Base-by-base conservation (phyloP, 331 rosid species). In the Malus hybrid region DNA sequence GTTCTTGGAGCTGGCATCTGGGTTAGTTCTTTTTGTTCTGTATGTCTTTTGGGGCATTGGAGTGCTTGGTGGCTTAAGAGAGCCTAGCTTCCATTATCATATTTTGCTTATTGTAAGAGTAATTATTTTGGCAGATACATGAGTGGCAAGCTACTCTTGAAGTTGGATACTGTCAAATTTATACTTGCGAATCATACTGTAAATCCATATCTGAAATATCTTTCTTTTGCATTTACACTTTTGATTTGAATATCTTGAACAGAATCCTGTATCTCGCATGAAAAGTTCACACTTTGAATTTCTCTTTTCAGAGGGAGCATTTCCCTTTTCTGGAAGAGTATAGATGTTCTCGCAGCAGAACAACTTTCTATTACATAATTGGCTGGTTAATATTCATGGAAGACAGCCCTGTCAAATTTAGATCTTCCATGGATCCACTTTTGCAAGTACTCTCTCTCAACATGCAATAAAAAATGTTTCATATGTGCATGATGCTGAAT, bases 371-470 rank as follows among this genome's bases (percentile, higher is more conserved):
- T 65, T 91, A 82, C 77, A 89, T 88, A 69, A 83, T 93, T 75
- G 96, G 98, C 74, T 89, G 87, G 88, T 58, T 93, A 78, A 71
- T 93, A 42, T 91, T 91, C 80, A 86, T 89, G 93, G 98, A 93
- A 71, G 98, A 93, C 68, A 93, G 89, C 88, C 86, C 83, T 5
- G 81, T 88, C 76, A 93, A 88, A 81, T 93, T 93, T 77, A 91
- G 89, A 87, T 93, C 98, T 68, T 90, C 96, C 67, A 88, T 93
- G 98, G 97, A 88, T 76, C 93, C 96, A 68, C 91, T 93, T 66
- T 78, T 83, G 80, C 93, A 89, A 90, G 98, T 93, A 83, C 44
- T n/a, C 34, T 52, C 76, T 74, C 79, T 58, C 56, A 6, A 30
- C 44, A 63, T n/a, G 30, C 28, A 57, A n/a, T 19, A 8, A 57